Percentiles rank a stretch among this genome's conserved stretches.
Conservation (phyloP, 495 filamentous ascomycete species). For the Mycothermus thermophilus region DNA sequence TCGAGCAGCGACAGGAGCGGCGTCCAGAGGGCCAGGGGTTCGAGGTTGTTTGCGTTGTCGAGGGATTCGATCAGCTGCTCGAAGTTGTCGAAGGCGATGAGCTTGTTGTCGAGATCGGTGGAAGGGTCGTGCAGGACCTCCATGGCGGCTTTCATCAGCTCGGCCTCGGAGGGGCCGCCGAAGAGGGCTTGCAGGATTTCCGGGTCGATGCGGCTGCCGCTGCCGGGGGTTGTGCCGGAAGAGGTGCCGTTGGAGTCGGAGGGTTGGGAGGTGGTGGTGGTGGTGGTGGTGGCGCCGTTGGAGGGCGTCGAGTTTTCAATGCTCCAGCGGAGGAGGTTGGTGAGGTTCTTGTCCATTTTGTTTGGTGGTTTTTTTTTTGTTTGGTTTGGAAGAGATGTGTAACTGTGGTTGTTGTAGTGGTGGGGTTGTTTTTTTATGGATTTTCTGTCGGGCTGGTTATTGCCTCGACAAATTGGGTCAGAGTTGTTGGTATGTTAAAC, state of each 20-base stretch:
- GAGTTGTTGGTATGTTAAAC: no score
- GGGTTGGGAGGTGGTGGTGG: conserved; percentile 1
- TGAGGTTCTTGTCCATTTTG: conserved; percentile 35
- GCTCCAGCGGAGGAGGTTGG: conserved; percentile 82
- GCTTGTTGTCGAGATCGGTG: conserved; percentile 56
- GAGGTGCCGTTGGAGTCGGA: conserved; percentile 28
- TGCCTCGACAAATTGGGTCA: no score
- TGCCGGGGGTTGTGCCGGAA: conserved; percentile 6
- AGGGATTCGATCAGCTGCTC: conserved; percentile 82
- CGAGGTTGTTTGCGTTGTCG: conserved; percentile 92
- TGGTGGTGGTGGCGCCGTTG: conserved; percentile 31
- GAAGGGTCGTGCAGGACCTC: conserved; percentile 50
- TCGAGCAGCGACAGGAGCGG: conserved; percentile 56
- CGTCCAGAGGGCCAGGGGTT: conserved; percentile 62
- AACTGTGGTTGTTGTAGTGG: not conserved
- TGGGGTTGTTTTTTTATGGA: conserved; percentile 2
- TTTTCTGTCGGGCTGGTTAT: no score
- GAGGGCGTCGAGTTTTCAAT: conserved; percentile 52
- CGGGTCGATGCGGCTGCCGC: conserved; percentile 40
- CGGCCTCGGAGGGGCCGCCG: conserved; percentile 68
- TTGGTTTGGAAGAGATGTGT: not conserved
- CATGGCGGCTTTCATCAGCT: conserved; percentile 78
- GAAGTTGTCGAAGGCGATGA: conserved; percentile 90
- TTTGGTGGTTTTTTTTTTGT: not conserved
- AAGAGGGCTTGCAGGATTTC: conserved; percentile 60